phyloP scores from a whole-genome alignment of 345 rosid genomes.

The Eutrema heterophyllum region DNA sequence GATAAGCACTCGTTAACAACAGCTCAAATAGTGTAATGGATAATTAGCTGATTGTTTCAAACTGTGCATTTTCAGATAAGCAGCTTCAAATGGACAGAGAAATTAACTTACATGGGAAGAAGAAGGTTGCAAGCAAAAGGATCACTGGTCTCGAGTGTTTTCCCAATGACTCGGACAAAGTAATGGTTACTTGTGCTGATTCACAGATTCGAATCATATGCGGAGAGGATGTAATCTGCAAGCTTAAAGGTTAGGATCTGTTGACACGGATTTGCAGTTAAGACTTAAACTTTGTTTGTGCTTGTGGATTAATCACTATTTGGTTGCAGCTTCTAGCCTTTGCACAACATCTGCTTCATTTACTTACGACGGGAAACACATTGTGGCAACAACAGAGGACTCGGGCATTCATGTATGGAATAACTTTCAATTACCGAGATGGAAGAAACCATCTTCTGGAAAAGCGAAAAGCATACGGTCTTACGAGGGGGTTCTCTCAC shows the following conservation, averaged over 20 bases:
- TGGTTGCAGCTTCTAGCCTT: constrained; percentile 42
- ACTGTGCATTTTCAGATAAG: constrained; percentile 32
- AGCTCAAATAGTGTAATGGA: background rate
- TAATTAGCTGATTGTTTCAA: background rate
- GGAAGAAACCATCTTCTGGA: constrained; percentile 28
- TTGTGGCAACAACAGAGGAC: constrained; percentile 56
- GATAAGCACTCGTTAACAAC: background rate
- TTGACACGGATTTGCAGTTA: background rate
- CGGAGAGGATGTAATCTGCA: constrained; percentile 46
- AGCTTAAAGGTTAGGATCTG: constrained; percentile 45
- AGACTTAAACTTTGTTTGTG: background rate
- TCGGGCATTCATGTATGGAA: constrained; percentile 64
- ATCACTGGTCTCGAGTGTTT: constrained; percentile 60
- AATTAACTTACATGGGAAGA: constrained; percentile 56
- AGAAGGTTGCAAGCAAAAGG: constrained; percentile 59
- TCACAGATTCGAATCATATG: constrained; percentile 48
- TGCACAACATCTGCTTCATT: constrained; percentile 49
- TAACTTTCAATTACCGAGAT: constrained; percentile 16
- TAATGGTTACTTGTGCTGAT: constrained; percentile 70
- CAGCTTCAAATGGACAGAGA: constrained; percentile 63
- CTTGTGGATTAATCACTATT: background rate
- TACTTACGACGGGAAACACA: constrained; percentile 56
- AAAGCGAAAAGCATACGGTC: constrained; percentile 38
- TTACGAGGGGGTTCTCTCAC: constrained; percentile 55
- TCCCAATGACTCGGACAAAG: constrained; percentile 49